Percentiles rank a stretch among this genome's conserved stretches.
Conservation (phyloP, 352 stramenopile genomes). For the Pythium monospermum region DNA sequence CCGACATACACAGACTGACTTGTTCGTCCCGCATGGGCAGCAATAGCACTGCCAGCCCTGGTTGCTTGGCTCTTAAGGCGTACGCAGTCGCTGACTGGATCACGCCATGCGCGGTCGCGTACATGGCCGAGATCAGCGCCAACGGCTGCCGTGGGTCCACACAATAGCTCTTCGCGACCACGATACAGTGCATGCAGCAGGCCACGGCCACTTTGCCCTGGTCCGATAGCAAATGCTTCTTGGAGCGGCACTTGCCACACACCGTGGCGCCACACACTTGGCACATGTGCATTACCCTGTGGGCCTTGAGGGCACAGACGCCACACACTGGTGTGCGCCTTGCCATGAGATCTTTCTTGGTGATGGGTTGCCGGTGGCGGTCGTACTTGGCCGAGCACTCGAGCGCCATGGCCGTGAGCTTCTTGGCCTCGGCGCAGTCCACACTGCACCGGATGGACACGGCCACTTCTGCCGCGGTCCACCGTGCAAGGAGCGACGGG, state of each 20-base stretch:
- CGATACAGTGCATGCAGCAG: slow-evolving; percentile 24
- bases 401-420: slow-evolving; percentile 18
- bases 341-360: background rate
- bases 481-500: slow-evolving; percentile 8
- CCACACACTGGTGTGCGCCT: slow-evolving; percentile 9
- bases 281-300: slow-evolving; percentile 7
- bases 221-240: slow-evolving; percentile 16
- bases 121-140: slow-evolving; percentile 7
- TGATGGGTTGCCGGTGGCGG: background rate
- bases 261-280: slow-evolving; percentile 8
- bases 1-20: too few relatives aligned
- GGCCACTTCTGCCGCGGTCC: slow-evolving; percentile 12
- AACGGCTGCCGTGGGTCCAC: slow-evolving; percentile 13
- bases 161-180: slow-evolving; percentile 7
- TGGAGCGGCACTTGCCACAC: slow-evolving; percentile 13
- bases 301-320: slow-evolving; percentile 11
- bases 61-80: too few relatives aligned
- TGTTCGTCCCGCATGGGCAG: too few relatives aligned
- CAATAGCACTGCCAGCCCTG: too few relatives aligned
- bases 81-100: too few relatives aligned
- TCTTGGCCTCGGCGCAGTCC: slow-evolving; percentile 20
- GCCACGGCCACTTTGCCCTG: slow-evolving; percentile 10
- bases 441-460: slow-evolving; percentile 16
- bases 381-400: background rate
- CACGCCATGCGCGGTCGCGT: slow-evolving; percentile 12